Conservation (phyloP, 2,329 filamentous ascomycete species). For the Ceratocystis colombiana region DNA sequence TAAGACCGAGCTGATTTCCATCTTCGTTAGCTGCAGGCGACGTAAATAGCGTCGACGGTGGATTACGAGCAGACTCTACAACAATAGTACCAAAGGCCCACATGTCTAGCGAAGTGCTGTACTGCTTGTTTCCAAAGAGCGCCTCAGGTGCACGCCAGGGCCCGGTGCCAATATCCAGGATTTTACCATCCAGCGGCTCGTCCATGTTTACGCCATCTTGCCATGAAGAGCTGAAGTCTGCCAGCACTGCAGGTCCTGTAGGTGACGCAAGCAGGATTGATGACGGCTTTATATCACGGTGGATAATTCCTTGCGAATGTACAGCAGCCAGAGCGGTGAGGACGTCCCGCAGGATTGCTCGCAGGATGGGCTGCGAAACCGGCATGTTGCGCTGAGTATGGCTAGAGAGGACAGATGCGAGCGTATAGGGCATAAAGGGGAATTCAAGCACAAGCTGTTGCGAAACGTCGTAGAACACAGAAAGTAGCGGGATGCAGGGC, state of each 20-base stretch:
- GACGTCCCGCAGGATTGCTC: slow-evolving; percentile 50
- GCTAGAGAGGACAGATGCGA: slow-evolving; percentile 53
- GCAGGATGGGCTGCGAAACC: slow-evolving; percentile 26
- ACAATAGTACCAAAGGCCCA: slow-evolving; percentile 82
- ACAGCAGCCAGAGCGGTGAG: slow-evolving; percentile 62
- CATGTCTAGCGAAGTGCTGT: slow-evolving; percentile 66
- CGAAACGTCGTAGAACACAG: slow-evolving; percentile 61
- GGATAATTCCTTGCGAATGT: slow-evolving; percentile 68
- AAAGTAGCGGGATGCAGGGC: slow-evolving; percentile 55
- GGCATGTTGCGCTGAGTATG: slow-evolving; percentile 30
- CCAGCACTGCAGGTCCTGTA: slow-evolving; percentile 63
- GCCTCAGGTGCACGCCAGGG: slow-evolving; percentile 84
- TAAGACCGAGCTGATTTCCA: slow-evolving; percentile 82
- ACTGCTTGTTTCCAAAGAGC: slow-evolving; percentile 70
- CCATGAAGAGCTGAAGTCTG: slow-evolving; percentile 93
- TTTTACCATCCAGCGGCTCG: slow-evolving; percentile 62
- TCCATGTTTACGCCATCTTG: slow-evolving; percentile 36
- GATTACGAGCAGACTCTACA: slow-evolving; percentile 56
- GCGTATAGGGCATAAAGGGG: slow-evolving; percentile 67
- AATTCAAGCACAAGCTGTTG: slow-evolving; percentile 71
- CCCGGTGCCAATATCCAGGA: slow-evolving; percentile 88
- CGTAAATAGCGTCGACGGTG: slow-evolving; percentile 62
- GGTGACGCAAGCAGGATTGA: slow-evolving; percentile 65
- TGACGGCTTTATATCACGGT: slow-evolving; percentile 88
- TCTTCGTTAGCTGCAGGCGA: slow-evolving; percentile 62